Base-by-base conservation (phyloP, 2,329 filamentous ascomycete species). In the Macroventuria anomochaeta region DNA sequence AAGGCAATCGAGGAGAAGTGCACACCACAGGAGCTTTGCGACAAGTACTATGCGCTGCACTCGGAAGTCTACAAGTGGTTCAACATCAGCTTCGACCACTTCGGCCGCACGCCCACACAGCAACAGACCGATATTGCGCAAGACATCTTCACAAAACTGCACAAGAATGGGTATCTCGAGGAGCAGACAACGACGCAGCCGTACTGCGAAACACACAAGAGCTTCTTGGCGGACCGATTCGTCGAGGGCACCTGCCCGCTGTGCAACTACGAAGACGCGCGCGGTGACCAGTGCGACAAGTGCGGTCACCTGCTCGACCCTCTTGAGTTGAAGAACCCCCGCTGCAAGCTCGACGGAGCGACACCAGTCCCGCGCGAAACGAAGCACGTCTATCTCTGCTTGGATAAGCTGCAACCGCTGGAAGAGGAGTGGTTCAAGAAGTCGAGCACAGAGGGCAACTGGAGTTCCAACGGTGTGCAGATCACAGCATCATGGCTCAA, bases 1-100 rank as follows among this genome's bases (percentile, higher is more conserved):
- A 96, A 96, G 79, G 93, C 93, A 4, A 85, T 97, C 33, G 91
- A 96, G 74, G 91, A 95, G 73, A 88, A 88, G 12, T 81, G 92
- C 59, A 91, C 88, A 11, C 92, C 93, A 18, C 83, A 89, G 67
- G 84, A 93, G 71, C 85, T 97, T 11, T 97, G 93, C 80, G 86
- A 90, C 76, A 96, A 97, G 79, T 97, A 96, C 80, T 90, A 96
- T 78, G 86, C 86, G 67, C 86, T 96, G 54, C 93, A 97, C 78
- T 87, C 91, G 67, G 90, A 89, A 41, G 89, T 97, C 62, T 97
- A 97, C 76, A 85, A 96, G 75, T 97, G 93, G 91, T 99, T 99
- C 79, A 86, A 92, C 71, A 93, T 97, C 70, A 87, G 85, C 53
- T 97, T 97, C 72, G 93, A 97, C 77, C 88, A 93, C 76, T 99